Percentiles rank a stretch among this genome's conserved stretches.
phyloP scores from a whole-genome alignment of 345 rosid genomes.

The Litchi chinensis region DNA sequence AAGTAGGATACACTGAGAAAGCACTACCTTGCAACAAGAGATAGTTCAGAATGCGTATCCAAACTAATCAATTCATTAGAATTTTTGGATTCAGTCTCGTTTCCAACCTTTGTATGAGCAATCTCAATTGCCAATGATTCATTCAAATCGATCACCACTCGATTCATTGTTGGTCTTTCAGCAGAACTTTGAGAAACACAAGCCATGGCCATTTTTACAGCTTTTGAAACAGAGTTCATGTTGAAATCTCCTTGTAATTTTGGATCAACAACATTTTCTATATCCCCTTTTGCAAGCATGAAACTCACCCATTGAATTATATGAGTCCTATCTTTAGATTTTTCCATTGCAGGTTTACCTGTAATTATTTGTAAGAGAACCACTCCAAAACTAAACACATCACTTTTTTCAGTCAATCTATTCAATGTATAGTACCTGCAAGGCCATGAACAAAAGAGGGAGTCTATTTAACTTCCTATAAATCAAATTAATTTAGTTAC shows the following conservation, averaged over 20 bases:
- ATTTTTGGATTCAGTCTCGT: not conserved
- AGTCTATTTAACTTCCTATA: not conserved
- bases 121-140: constrained; percentile 16
- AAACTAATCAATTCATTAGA: not conserved
- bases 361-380: constrained; percentile 42
- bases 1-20: too few species aligned
- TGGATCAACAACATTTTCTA: constrained; percentile 39
- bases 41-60: not conserved
- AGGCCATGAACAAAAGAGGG: not conserved
- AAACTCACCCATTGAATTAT: constrained; percentile 32
- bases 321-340: not conserved
- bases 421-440: constrained; percentile 34
- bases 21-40: not conserved
- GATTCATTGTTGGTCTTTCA: constrained; percentile 37
- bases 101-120: not conserved
- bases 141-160: constrained; percentile 34
- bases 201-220: constrained; percentile 43
- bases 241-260: constrained; percentile 35
- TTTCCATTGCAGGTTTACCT: constrained; percentile 31
- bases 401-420: constrained; percentile 39
- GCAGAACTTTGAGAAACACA: constrained; percentile 34
- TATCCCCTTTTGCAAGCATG: constrained; percentile 42
- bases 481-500: not conserved
- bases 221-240: constrained; percentile 40
- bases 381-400: constrained; percentile 49